Conservation (phyloP, 345 rosid genomes). For the Geranium rotundifolium region DNA sequence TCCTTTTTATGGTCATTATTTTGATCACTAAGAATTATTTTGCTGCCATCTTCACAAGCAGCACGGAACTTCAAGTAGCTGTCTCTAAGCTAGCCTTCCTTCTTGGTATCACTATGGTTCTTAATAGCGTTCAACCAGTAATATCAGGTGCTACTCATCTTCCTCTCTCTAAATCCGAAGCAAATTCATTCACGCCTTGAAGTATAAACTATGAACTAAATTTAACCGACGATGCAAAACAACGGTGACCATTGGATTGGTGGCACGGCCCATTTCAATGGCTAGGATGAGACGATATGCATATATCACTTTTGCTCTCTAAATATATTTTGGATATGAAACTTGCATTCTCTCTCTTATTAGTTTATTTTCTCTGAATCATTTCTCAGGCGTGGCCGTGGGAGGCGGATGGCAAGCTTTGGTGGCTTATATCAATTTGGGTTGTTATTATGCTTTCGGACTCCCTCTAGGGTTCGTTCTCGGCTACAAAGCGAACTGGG, state of each 20-base stretch:
- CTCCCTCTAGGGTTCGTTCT: conserved; percentile 65
- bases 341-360: no score
- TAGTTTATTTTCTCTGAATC: background rate
- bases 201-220: no score
- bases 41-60: conserved; percentile 51
- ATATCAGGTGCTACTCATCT: conserved; percentile 40
- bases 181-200: no score
- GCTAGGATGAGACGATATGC: no score
- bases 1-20: conserved; percentile 46
- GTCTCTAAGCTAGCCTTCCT: conserved; percentile 51
- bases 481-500: conserved; percentile 49
- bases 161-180: no score
- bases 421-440: conserved; percentile 75
- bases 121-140: conserved; percentile 80
- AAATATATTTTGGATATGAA: no score
- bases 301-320: no score
- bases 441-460: conserved; percentile 61
- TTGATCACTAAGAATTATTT: conserved; percentile 42
- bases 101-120: conserved; percentile 71
- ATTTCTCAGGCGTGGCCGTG: conserved; percentile 57
- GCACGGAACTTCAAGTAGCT: conserved; percentile 34
- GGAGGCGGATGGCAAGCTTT: conserved; percentile 86
- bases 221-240: no score
- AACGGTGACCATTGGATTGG: no score
- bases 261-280: no score